Base-by-base conservation (phyloP, 192 early-diverging fungal genomes). In the Entomortierella parvispora region DNA sequence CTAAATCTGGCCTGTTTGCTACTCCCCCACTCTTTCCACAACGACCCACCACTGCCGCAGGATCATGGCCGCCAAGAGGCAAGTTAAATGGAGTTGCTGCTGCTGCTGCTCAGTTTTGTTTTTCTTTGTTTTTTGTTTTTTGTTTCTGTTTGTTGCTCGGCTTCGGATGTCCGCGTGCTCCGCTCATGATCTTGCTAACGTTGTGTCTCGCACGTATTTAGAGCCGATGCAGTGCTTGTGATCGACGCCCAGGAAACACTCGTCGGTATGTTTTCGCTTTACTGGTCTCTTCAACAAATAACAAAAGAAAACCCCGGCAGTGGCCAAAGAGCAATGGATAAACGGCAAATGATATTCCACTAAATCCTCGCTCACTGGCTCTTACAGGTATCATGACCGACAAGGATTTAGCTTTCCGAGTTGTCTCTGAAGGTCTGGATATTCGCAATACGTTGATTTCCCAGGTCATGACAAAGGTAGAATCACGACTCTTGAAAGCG, bases 331-430 rank as follows among this genome's bases (percentile, higher is more conserved):
- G 28, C 28, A 53, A 0, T n/a, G 17, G n/a, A 32, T 15, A 18
- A 25, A n/a, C n/a, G n/a, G n/a, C n/a, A n/a, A n/a, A 51, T 32
- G 11, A 28, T 60, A 14, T 46, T 23, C 20, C 9, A 17, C 40
- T n/a, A n/a, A n/a, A n/a, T n/a, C n/a, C n/a, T n/a, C n/a, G n/a
- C n/a, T n/a, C n/a, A n/a, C n/a, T n/a, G n/a, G n/a, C n/a, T 29
- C 37, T 93, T 47, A 66, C 84, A 40, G 95, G 94, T 20, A 97
- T 97, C 56, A 88, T 97, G 67, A 97, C 95, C 2, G 95, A 94
- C 68, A 96, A 96, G 80, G 95, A 96, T 82, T 84, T 96, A 37
- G 90, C 93, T 18, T 96, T 94, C 81, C 82, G 95, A 29, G 94
- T 96, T 22, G 89, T 95, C 25, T 93, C 94, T 20, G 92, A 93